Conservation (phyloP, 805 yeast species). For the Saturnispora sanitii region DNA sequence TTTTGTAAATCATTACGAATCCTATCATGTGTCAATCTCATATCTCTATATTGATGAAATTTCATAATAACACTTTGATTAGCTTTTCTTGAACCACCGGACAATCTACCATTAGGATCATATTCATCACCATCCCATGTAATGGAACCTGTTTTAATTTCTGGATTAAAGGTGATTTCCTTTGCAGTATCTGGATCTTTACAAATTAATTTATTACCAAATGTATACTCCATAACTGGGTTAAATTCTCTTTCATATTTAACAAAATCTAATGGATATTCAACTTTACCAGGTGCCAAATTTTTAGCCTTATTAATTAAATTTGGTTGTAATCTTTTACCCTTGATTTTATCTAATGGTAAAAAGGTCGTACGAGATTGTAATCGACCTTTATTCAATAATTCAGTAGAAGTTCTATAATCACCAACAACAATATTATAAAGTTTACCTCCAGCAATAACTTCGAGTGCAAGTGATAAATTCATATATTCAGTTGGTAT, state of each 20-base stretch:
- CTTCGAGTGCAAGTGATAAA: constrained; percentile 77
- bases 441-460: constrained; percentile 86
- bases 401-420: constrained; percentile 72
- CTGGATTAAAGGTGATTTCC: constrained; percentile 76
- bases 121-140: constrained; percentile 90
- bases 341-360: constrained; percentile 77
- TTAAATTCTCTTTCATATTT: constrained; percentile 61
- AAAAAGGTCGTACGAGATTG: constrained; percentile 81
- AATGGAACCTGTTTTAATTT: constrained; percentile 69
- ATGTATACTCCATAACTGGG: constrained; percentile 84
- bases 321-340: constrained; percentile 43
- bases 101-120: constrained; percentile 91
- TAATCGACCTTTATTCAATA: constrained; percentile 69
- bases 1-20: constrained; percentile 32
- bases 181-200: constrained; percentile 83
- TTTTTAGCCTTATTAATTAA: constrained; percentile 57
- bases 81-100: constrained; percentile 82
- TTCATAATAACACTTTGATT: constrained; percentile 49
- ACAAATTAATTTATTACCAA: constrained; percentile 86
- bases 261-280: constrained; percentile 76
- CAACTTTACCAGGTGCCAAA: constrained; percentile 77
- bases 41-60: constrained; percentile 46
- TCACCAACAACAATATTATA: constrained; percentile 88
- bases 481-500: constrained; percentile 41
- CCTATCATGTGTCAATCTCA: constrained; percentile 34